A percentile compares a stretch with the other conserved stretches of the same genome.
Conservation (phyloP, 441 rosid species). For the Jatropha multifida region DNA sequence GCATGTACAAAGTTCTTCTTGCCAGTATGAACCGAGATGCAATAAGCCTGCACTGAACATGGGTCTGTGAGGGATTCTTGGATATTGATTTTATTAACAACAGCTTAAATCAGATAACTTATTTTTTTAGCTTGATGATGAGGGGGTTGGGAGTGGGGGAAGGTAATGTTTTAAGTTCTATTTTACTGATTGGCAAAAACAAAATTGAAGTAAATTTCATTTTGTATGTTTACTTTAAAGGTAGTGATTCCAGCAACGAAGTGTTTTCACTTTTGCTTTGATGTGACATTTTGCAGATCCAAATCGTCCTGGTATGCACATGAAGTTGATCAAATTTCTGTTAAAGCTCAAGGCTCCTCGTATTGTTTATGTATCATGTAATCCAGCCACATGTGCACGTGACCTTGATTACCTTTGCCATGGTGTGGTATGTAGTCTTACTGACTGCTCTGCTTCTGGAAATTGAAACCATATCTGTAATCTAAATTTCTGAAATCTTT, state of each 20-base stretch:
- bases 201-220: neutral
- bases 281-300: constrained; percentile 61
- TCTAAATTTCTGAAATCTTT: constrained; percentile 24
- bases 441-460: neutral
- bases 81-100: neutral
- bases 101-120: neutral
- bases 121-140: neutral
- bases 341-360: constrained; percentile 75
- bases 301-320: constrained; percentile 94
- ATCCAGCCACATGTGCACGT: constrained; percentile 91
- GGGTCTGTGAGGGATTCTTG: too few relatives aligned
- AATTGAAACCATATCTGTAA: neutral
- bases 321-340: constrained; percentile 87
- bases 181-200: neutral
- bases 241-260: neutral
- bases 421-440: constrained; percentile 57
- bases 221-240: neutral
- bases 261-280: neutral
- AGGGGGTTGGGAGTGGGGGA: neutral
- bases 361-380: constrained; percentile 86
- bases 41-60: neutral
- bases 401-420: constrained; percentile 98
- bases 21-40: neutral
- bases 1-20: neutral
- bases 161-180: neutral